These are phyloP conservation scores for Pyrenochaeta sp. DNA, from an alignment of 2,329 filamentous ascomycete genomes.

Conservation along the genomic window DNA sequence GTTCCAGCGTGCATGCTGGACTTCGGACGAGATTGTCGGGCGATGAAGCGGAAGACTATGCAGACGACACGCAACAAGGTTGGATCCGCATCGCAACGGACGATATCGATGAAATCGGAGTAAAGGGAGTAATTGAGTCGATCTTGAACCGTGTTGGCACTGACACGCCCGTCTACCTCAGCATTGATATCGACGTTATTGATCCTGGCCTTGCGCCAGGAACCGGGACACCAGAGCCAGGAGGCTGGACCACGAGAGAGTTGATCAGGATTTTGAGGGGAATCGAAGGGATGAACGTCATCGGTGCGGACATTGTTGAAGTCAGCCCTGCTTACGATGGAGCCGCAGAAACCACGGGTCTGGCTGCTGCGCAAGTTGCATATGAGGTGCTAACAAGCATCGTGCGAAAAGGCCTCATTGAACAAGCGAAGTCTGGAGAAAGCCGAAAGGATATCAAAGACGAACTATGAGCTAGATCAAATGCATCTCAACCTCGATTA, in stretches of 20 bases:
- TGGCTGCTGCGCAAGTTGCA: slow-evolving; percentile 83
- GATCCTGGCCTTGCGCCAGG: slow-evolving; percentile 77
- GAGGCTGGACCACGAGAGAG: slow-evolving; percentile 90
- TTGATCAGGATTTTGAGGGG: slow-evolving; percentile 83
- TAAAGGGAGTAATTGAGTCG: slow-evolving; percentile 70
- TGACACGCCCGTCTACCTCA: slow-evolving; percentile 80
- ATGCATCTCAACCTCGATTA: too few species aligned
- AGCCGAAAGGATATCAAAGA: slow-evolving; percentile 28
- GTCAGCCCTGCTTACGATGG: slow-evolving; percentile 87
- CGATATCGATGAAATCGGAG: slow-evolving; percentile 85
- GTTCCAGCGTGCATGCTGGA: slow-evolving; percentile 80
- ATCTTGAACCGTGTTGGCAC: slow-evolving; percentile 78
- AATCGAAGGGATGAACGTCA: slow-evolving; percentile 81
- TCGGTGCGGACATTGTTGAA: slow-evolving; percentile 91
- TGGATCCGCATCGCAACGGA: slow-evolving; percentile 83
- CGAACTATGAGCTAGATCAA: slow-evolving; percentile 37
- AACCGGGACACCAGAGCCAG: slow-evolving; percentile 88
- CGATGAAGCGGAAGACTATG: slow-evolving; percentile 72
- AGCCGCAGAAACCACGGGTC: slow-evolving; percentile 77
- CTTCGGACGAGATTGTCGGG: slow-evolving; percentile 76
- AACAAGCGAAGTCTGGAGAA: slow-evolving; percentile 40
- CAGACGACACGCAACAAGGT: slow-evolving; percentile 74
- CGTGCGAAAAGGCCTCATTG: slow-evolving; percentile 64
- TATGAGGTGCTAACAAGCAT: slow-evolving; percentile 85
- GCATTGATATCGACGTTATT: slow-evolving; percentile 81